Evolutionary conservation across 2,329 filamentous ascomycete species (phyloP).

Genomic region (Hypocreales sp.): DNA sequence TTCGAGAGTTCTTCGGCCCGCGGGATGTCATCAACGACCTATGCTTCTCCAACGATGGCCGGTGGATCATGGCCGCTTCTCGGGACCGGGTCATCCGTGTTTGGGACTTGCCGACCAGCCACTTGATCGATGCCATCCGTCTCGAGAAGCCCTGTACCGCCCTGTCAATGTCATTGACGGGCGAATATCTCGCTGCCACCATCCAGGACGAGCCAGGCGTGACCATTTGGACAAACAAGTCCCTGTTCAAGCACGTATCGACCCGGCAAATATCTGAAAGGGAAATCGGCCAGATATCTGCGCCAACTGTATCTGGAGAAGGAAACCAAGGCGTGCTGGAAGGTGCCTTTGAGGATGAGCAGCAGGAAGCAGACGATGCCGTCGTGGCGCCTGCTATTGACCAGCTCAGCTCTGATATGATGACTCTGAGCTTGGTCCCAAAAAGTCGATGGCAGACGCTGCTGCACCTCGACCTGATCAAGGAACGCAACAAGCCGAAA

Average conservation of each 20-base stretch:
- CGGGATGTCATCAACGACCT: constrained; percentile 61
- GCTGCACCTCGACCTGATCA: constrained; percentile 80
- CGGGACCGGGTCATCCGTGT: constrained; percentile 68
- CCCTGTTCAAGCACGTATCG: constrained; percentile 76
- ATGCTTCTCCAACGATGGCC: constrained; percentile 80
- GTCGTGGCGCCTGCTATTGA: constrained; percentile 46
- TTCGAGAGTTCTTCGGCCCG: constrained; percentile 85
- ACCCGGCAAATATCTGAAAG: constrained; percentile 72
- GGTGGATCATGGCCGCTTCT: constrained; percentile 83
- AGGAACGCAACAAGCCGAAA: constrained; percentile 85
- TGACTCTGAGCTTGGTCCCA: constrained; percentile 79
- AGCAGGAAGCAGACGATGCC: constrained; percentile 36
- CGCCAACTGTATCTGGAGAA: constrained; percentile 70
- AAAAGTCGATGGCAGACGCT: constrained; percentile 90
- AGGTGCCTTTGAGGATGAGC: constrained; percentile 50
- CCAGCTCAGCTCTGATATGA: constrained; percentile 68
- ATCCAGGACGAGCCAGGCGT: constrained; percentile 72
- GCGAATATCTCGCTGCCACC: constrained; percentile 87
- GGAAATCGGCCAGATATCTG: constrained; percentile 48
- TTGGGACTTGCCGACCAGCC: constrained; percentile 91
- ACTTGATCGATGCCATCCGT: constrained; percentile 84
- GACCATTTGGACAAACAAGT: constrained; percentile 92
- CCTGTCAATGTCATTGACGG: constrained; percentile 74
- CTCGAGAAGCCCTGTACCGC: constrained; percentile 67
- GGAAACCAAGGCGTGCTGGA: constrained; percentile 62